A percentile compares a stretch with the other conserved stretches of the same genome.
Conservation (phyloP, 2,329 filamentous ascomycete genomes). For the Zalaria obscura region DNA sequence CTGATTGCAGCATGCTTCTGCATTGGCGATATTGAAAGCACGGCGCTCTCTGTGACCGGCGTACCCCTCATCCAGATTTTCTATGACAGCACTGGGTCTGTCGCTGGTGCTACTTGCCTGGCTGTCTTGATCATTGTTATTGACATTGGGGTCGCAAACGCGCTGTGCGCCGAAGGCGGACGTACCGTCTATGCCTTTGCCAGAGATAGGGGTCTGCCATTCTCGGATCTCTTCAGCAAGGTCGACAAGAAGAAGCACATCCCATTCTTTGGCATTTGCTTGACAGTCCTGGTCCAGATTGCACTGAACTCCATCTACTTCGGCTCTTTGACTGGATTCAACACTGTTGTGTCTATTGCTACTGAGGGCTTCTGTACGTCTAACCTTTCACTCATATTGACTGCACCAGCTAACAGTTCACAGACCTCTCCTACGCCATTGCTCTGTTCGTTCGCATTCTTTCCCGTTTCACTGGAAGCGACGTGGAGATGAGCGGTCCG, state of each 20-base stretch:
- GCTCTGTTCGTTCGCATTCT: conserved; percentile 37
- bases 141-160: conserved; percentile 29
- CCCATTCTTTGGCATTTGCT: conserved; percentile 7
- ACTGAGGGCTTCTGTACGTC: conserved; percentile 41
- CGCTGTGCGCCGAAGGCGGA: conserved; percentile 33
- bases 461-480: conserved; percentile 26
- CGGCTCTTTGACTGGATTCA: conserved; percentile 7
- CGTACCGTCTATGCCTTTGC: conserved; percentile 34
- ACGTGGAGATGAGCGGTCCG: conserved; percentile 24
- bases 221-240: conserved; percentile 30
- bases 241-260: conserved; percentile 5
- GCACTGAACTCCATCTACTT: conserved; percentile 11
- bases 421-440: conserved; percentile 43
- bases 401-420: background rate
- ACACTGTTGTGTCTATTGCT: conserved; percentile 33
- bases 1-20: conserved; percentile 37
- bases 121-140: conserved; percentile 35
- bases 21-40: conserved; percentile 34
- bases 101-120: conserved; percentile 30
- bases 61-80: conserved; percentile 41
- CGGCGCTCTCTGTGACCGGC: conserved; percentile 31
- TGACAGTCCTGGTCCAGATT: conserved; percentile 6
- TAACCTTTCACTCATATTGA: background rate
- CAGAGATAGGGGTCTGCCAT: conserved; percentile 39
- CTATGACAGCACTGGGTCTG: conserved; percentile 32